Evolutionary conservation across 345 rosid species (phyloP).

Genomic region (Bruguiera parviflora): DNA sequence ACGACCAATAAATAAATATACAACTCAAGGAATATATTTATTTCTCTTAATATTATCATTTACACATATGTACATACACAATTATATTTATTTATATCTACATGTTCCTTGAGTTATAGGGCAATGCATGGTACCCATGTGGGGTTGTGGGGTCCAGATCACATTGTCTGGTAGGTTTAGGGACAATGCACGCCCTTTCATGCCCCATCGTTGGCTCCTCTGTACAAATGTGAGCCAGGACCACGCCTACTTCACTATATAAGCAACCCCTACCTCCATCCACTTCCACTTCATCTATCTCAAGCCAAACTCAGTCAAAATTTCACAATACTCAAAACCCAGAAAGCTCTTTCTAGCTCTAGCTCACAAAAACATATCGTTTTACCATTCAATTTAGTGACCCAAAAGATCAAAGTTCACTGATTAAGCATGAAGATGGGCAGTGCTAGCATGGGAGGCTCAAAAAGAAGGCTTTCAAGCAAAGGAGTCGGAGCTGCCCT

Average conservation of each 20-base stretch:
- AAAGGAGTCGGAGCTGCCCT: constrained; percentile 64
- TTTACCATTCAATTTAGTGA: neutral
- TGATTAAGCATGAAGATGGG: constrained; percentile 48
- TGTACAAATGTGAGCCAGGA: constrained; percentile 45
- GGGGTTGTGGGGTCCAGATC: constrained; percentile 30
- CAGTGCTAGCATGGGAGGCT: constrained; percentile 42
- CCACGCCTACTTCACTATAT: constrained; percentile 40
- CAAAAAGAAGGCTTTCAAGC: constrained; percentile 68
- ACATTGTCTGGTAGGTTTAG: constrained; percentile 53
- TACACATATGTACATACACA: neutral
- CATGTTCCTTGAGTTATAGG: neutral
- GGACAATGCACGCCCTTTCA: constrained; percentile 61
- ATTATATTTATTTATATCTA: no score
- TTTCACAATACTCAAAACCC: neutral
- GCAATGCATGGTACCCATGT: constrained; percentile 30
- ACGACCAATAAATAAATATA: no score
- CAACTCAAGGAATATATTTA: no score
- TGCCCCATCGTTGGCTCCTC: constrained; percentile 66
- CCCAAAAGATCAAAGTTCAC: neutral
- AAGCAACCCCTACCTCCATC: constrained; percentile 22
- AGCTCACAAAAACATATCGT: no score
- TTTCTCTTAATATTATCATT: constrained; percentile 4
- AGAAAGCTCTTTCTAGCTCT: no score
- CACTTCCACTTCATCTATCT: constrained; percentile 17
- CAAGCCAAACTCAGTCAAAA: constrained; percentile 7